A percentile compares a stretch with the other conserved stretches of the same genome.
Evolutionary conservation across 495 filamentous ascomycete genomes (phyloP).

Genomic region (Melanomma pulvis-pyrius): DNA sequence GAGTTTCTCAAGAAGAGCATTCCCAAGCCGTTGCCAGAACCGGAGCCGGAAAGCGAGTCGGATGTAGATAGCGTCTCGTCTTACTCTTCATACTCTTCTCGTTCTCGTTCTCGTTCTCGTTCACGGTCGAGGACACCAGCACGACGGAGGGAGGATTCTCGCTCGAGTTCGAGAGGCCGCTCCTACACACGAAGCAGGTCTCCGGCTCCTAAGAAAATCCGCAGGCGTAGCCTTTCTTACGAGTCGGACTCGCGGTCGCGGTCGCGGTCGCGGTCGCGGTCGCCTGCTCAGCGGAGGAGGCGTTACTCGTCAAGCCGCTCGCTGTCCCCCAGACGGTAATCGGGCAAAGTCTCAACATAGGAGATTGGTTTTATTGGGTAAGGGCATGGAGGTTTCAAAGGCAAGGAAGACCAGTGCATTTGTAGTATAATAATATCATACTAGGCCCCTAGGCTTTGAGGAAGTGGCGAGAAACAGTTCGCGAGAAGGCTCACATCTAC

Average conservation of each 20-base stretch:
- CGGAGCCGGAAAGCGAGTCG: constrained; percentile 45
- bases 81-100: constrained; percentile 45
- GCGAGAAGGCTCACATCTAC: too few relatives aligned
- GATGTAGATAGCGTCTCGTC: constrained; percentile 53
- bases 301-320: constrained; percentile 27
- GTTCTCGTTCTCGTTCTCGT: constrained; percentile 26
- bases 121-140: constrained; percentile 35
- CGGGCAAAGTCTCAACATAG: not conserved
- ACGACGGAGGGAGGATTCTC: constrained; percentile 16
- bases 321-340: constrained; percentile 8
- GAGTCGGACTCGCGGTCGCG: constrained; percentile 18
- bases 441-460: too few relatives aligned
- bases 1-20: constrained; percentile 73
- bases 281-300: constrained; percentile 27
- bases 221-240: constrained; percentile 7
- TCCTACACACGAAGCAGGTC: constrained; percentile 24
- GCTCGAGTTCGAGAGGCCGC: constrained; percentile 16
- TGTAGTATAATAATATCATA: not conserved
- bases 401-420: not conserved
- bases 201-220: constrained; percentile 18
- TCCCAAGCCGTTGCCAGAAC: constrained; percentile 72
- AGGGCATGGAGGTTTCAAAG: not conserved
- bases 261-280: constrained; percentile 32
- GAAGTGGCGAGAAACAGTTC: too few relatives aligned
- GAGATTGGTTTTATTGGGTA: not conserved